Base-by-base conservation (phyloP, 169 alveolate genomes). In the Plasmodium sp. region DNA sequence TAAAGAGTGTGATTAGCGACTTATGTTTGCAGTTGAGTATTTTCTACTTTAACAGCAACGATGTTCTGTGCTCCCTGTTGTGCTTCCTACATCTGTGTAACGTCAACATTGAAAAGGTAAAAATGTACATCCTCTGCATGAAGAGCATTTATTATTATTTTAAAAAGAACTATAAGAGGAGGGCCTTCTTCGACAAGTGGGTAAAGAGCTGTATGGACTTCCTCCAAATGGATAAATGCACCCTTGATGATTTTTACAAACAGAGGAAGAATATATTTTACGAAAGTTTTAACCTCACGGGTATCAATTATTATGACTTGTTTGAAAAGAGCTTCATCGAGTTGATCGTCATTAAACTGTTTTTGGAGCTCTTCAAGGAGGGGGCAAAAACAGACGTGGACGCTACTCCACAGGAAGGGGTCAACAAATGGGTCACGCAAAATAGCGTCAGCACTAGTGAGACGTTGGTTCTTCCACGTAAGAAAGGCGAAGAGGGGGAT, bases 11-110 rank as follows among this genome's bases (percentile, higher is more conserved):
- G 3, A 74, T 84, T 54, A 84, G 58, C 22, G 27, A 48, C 14
- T 22, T 84, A 48, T 84, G 93, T 67, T 56, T 84, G 62, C 62
- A 84, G 39, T 62, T 84, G 22, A n/a, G 81, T 43, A 84, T 84
- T 7, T 84, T 84, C 43, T 84, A 84, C 58, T 84, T 84, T 67
- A 73, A 54, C 56, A 67, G 74, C n/a, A 84, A 74, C 22, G 54
- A 84, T 84, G 41, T 84, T n/a, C 79, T 84, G 43, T 84, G 93
- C 22, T 72, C 93, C 7, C 12, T 84, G 48, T 51, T 84, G 5
- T 84, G 93, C 48, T 84, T 84, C 43, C 77, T 84, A 48, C 85
- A 84, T 74, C 67, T 84, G 56, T 84, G 93, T n/a, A 84, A 84
- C 74, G 56, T 84, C 12, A 45, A 62, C 34, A 74, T 75, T 48